phyloP scores from a whole-genome alignment of 2,329 filamentous ascomycete species.

The Talaromyces sp. region DNA sequence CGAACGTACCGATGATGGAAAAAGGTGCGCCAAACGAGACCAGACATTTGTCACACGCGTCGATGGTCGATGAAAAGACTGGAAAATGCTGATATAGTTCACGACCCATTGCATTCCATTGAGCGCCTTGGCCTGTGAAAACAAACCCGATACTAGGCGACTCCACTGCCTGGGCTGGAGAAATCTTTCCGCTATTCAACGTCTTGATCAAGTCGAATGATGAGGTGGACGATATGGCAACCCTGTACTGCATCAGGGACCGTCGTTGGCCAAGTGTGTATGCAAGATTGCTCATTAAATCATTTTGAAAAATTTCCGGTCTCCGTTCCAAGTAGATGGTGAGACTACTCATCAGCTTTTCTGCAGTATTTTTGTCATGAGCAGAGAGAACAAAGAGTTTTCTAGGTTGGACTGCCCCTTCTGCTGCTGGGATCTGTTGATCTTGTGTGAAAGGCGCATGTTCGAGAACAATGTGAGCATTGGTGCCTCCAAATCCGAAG shows the following conservation, averaged over 20 bases:
- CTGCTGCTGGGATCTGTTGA: neutral
- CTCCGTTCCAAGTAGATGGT: neutral
- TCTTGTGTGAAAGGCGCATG: neutral
- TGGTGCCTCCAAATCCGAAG: conserved; percentile 11
- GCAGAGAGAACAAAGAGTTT: neutral
- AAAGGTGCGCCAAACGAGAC: neutral
- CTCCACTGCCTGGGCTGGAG: neutral
- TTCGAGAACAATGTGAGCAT: conserved; percentile 9
- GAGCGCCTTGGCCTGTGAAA: conserved; percentile 34
- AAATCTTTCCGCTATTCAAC: neutral
- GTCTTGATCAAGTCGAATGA: neutral
- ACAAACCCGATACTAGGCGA: conserved; percentile 17
- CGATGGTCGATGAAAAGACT: conserved; percentile 8
- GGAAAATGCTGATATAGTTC: conserved; percentile 11
- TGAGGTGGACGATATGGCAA: neutral
- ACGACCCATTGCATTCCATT: conserved; percentile 24
- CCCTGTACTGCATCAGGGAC: neutral
- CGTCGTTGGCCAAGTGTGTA: conserved; percentile 4
- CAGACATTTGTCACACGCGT: conserved; percentile 1
- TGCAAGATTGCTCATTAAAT: conserved; percentile 1
- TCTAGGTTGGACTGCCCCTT: neutral
- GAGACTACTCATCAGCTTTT: neutral
- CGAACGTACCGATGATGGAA: neutral
- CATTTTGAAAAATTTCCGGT: neutral
- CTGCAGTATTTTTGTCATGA: neutral